Conservation (phyloP, 176 grass and related monocot species). For the Triticum timopheevii region DNA sequence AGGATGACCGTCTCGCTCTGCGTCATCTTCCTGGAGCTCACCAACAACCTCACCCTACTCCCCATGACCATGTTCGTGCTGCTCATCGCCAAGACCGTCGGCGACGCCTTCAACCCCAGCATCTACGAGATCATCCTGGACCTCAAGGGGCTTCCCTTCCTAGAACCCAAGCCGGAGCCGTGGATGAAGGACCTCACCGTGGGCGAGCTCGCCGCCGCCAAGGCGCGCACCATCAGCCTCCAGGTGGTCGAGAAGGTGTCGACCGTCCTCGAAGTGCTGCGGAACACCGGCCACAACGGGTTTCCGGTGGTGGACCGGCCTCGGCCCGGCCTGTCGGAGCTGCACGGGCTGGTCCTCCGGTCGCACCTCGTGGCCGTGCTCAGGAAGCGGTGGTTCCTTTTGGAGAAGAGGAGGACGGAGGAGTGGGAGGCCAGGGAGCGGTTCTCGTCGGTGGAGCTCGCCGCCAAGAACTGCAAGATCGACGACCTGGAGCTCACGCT, state of each 20-base stretch:
- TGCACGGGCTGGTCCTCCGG: constrained; percentile 80
- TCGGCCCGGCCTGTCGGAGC: constrained; percentile 39
- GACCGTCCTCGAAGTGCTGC: constrained; percentile 48
- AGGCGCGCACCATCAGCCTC: constrained; percentile 51
- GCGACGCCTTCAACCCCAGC: constrained; percentile 83
- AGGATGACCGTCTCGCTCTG: constrained; percentile 95
- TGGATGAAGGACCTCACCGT: constrained; percentile 97
- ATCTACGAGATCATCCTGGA: constrained; percentile 99
- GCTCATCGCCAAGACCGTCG: constrained; percentile 86
- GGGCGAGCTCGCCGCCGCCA: constrained; percentile 65
- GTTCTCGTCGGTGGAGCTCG: constrained; percentile 71
- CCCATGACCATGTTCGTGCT: constrained; percentile 98
- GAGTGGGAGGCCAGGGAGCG: constrained; percentile 71
- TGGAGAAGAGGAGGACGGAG: constrained; percentile 63
- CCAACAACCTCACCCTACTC: constrained; percentile 86
- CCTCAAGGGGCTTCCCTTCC: constrained; percentile 84
- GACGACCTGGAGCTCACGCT: constrained; percentile 39
- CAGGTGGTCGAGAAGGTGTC: constrained; percentile 70
- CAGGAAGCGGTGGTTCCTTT: constrained; percentile 71
- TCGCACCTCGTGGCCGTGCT: constrained; percentile 69
- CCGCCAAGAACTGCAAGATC: constrained; percentile 41
- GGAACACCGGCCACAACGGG: constrained; percentile 65
- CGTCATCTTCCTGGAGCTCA: constrained; percentile 98
- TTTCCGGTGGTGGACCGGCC: constrained; percentile 76
- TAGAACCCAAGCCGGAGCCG: constrained; percentile 69